phyloP scores from a whole-genome alignment of 345 rosid species.

The Bruguiera sexangula region DNA sequence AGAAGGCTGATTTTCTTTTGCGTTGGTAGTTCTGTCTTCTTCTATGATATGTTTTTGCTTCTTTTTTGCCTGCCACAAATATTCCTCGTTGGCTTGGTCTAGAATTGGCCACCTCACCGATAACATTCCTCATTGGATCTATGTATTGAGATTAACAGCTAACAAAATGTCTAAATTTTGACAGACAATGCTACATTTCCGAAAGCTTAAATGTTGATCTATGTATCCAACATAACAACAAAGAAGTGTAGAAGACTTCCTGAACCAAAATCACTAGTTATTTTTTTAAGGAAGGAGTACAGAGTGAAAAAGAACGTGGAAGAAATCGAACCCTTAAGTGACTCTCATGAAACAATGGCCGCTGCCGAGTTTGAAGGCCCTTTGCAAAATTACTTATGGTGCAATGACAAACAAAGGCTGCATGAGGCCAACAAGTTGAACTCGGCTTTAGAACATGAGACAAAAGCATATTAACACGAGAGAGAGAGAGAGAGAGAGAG shows the following conservation, averaged over 20 bases:
- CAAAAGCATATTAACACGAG: neutral
- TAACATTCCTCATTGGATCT: too few relatives aligned
- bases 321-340: neutral
- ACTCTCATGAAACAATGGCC: slow-evolving; percentile 12
- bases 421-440: slow-evolving; percentile 17
- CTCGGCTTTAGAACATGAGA: neutral
- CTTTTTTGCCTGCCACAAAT: too few relatives aligned
- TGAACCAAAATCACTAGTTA: slow-evolving; percentile 3
- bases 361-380: slow-evolving; percentile 12
- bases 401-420: slow-evolving; percentile 78
- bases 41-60: too few relatives aligned
- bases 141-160: neutral
- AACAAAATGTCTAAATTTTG: neutral
- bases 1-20: too few relatives aligned
- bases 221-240: neutral
- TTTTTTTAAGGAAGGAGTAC: slow-evolving; percentile 21
- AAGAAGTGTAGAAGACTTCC: neutral
- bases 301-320: neutral
- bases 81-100: too few relatives aligned
- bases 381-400: slow-evolving; percentile 38
- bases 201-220: slow-evolving; percentile 5
- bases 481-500: slow-evolving; percentile 1
- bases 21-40: too few relatives aligned
- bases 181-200: neutral
- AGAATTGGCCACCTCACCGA: too few relatives aligned